Base-by-base conservation (phyloP, 768 basidiomycete genomes). In the Pleurotus ostreatus region DNA sequence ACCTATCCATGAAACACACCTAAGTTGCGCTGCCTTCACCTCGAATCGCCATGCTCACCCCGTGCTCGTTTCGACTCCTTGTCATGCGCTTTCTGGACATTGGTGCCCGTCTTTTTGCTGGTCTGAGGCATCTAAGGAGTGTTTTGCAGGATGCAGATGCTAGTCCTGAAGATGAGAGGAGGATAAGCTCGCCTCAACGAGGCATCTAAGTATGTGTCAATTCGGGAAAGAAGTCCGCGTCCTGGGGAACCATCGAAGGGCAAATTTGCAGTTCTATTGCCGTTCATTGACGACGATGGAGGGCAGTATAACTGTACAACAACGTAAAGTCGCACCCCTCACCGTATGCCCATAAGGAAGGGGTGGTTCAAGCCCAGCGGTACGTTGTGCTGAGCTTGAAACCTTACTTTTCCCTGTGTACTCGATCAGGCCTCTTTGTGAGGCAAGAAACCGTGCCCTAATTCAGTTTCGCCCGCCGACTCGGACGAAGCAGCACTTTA, bases 11-110 rank as follows among this genome's bases (percentile, higher is more conserved):
- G 15, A 44, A 7, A 3, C 8, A 3, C 8, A 11, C 30, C 11
- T 34, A 3, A 34, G 30, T 34, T 11, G 9, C 30, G 30, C 11
- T 34, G 3, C 3, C 4, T 34, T 34, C 30, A 11, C 30, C 30
- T 11, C 30, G 8, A 34, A 34, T 34, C 9, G 11, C 11, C 30
- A 34, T 34, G 8, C 67, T n/a, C 62, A 70, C 84, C 84, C 61
- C 82, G 72, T 2, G 83, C 82, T 40, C 84, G 74, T 63, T 86
- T 86, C 6, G 82, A 77, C 71, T 86, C 84, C 65, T 86, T 85
- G 62, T 86, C 84, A 54, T 83, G 80, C 13, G 77, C 75, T 47
- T 78, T 77, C 58, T 80, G 81, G 11, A 63, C 62, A 26, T 16
- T 58, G 13, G 72, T 69, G n/a, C 60, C 57, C 64, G 78, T 81